Evolutionary conservation across 2,329 filamentous ascomycete species (phyloP).

Genomic region (Colletotrichum sp.): DNA sequence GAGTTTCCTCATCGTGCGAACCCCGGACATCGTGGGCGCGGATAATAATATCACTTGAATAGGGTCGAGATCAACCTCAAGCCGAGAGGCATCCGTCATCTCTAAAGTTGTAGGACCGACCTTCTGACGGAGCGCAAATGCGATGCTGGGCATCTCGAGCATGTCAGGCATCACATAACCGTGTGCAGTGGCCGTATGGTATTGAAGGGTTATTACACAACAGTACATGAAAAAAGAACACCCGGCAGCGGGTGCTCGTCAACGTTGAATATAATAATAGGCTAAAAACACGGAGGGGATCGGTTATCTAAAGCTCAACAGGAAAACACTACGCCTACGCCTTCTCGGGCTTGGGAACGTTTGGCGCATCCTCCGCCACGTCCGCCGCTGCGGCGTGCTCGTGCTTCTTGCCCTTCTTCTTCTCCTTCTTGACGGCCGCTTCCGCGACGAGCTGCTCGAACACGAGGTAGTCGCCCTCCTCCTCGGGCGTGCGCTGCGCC

Average conservation of each 20-base stretch:
- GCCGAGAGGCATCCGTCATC: not conserved
- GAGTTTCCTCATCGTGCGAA: too few relatives aligned
- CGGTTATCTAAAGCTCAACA: not conserved
- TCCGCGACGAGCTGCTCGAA: slow-evolving; percentile 98
- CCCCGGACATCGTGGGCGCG: too few relatives aligned
- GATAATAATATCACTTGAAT: too few relatives aligned
- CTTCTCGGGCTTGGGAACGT: slow-evolving; percentile 23
- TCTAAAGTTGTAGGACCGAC: not conserved
- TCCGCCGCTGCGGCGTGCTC: slow-evolving; percentile 51
- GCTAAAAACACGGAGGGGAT: not conserved
- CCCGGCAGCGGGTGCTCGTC: not conserved
- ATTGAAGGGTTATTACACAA: not conserved
- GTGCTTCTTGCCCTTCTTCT: slow-evolving; percentile 73
- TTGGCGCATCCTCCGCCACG: slow-evolving; percentile 28
- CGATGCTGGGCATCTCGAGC: not conserved
- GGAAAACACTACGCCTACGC: not conserved
- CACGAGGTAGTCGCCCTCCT: slow-evolving; percentile 98
- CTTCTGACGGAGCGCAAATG: not conserved
- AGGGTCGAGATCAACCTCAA: too few relatives aligned
- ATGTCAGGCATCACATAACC: not conserved
- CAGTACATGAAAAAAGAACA: not conserved
- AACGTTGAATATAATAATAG: not conserved
- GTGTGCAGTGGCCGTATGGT: not conserved
- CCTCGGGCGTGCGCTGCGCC: slow-evolving; percentile 87
- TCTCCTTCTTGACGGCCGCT: slow-evolving; percentile 92